Conservation (phyloP, 2,329 filamentous ascomycete genomes). For the Botrytis deweyae region DNA sequence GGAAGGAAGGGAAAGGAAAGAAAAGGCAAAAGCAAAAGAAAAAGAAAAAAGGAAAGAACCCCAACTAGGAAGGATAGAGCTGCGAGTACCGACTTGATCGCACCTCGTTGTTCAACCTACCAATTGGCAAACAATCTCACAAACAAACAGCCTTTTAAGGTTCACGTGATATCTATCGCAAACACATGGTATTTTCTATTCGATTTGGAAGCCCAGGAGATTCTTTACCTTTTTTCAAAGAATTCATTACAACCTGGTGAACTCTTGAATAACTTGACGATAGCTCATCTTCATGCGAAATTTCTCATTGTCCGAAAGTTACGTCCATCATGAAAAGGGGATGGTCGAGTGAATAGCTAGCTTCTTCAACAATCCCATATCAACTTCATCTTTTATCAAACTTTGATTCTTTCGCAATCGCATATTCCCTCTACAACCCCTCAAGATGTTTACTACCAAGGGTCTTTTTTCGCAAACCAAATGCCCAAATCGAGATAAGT, state of each 20-base stretch:
- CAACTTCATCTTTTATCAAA: not conserved
- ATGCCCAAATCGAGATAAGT: conserved; percentile 38
- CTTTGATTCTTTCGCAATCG: not conserved
- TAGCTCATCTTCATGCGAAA: not conserved
- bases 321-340: not conserved
- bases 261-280: not conserved
- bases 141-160: not conserved
- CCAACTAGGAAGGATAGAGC: not conserved
- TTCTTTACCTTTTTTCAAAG: not conserved
- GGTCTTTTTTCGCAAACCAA: conserved; percentile 36
- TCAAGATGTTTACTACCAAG: conserved; percentile 39
- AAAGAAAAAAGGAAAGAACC: not conserved
- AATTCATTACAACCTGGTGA: not conserved
- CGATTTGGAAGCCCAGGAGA: not conserved
- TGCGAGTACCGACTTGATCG: not conserved
- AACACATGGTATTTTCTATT: not conserved
- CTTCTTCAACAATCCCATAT: not conserved
- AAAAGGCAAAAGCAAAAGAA: no score
- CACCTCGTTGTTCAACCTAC: not conserved
- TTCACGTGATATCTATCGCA: not conserved
- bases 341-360: not conserved
- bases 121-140: not conserved
- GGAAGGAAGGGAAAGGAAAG: not conserved
- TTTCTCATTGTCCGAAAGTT: not conserved
- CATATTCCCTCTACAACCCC: not conserved